Evolutionary conservation across 108 stramenopile genomes (phyloP).

Genomic region (Skeletonema marinoi): DNA sequence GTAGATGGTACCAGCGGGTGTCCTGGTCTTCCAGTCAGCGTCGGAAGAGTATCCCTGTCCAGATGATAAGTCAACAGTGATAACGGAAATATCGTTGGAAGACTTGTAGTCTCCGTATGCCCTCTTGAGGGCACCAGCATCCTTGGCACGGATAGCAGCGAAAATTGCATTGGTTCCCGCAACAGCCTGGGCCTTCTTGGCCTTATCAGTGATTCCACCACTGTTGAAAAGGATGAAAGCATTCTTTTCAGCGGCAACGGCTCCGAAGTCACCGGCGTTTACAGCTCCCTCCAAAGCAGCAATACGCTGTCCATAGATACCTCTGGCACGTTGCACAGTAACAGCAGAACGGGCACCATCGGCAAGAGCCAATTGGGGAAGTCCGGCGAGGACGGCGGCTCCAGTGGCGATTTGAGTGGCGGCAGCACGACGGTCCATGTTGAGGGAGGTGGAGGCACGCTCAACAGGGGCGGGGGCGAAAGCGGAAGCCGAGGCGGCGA

Average conservation of each 20-base stretch:
- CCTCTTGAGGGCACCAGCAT: constrained; percentile 71
- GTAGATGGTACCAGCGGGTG: constrained; percentile 57
- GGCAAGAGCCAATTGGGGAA: constrained; percentile 76
- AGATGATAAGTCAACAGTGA: constrained; percentile 37
- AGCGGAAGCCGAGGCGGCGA: constrained; percentile 75
- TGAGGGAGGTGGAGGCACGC: constrained; percentile 81
- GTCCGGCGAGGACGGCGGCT: constrained; percentile 63
- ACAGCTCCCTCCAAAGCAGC: constrained; percentile 84
- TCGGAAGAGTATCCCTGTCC: constrained; percentile 84
- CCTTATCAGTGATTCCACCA: constrained; percentile 81
- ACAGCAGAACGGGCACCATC: constrained; percentile 89
- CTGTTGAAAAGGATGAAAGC: constrained; percentile 95
- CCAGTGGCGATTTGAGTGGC: constrained; percentile 79
- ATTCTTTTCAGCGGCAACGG: constrained; percentile 91
- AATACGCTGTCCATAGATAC: constrained; percentile 89
- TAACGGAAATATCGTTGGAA: constrained; percentile 52
- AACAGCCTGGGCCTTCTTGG: constrained; percentile 70
- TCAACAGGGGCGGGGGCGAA: constrained; percentile 71
- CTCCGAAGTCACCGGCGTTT: constrained; percentile 84
- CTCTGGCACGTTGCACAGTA: constrained; percentile 72
- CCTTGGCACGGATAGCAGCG: constrained; percentile 78
- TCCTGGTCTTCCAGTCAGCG: constrained; percentile 74
- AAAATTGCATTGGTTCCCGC: constrained; percentile 82
- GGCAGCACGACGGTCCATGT: constrained; percentile 90
- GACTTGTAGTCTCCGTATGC: constrained; percentile 71